These are phyloP conservation scores for Malassezia restricta DNA, from an alignment of 1,284 basidiomycete species.

Conservation along the genomic window DNA sequence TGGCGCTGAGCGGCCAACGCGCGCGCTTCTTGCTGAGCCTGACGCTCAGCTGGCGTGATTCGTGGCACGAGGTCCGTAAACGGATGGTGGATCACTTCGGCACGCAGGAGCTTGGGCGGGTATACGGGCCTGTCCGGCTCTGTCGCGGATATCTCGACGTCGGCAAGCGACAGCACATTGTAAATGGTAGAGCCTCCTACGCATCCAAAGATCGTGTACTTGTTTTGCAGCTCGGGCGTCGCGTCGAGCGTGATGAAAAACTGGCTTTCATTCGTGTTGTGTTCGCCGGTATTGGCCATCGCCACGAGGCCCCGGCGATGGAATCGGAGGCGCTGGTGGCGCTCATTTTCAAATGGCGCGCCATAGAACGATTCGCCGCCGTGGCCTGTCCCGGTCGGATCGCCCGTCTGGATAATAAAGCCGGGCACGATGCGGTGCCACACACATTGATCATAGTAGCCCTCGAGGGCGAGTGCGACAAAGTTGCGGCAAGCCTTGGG, in stretches of 20 bases:
- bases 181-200: constrained; percentile 43
- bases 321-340: constrained; percentile 73
- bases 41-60: constrained; percentile 83
- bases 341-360: constrained; percentile 84
- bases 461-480: constrained; percentile 76
- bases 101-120: constrained; percentile 72
- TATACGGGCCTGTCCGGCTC: constrained; percentile 71
- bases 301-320: constrained; percentile 75
- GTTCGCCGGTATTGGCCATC: constrained; percentile 76
- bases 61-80: constrained; percentile 87
- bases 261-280: constrained; percentile 46
- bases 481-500: constrained; percentile 90
- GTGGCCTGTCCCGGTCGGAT: constrained; percentile 74
- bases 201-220: constrained; percentile 39
- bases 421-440: constrained; percentile 80
- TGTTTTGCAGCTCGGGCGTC: constrained; percentile 40
- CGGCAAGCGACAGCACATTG: constrained; percentile 55
- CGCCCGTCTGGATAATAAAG: constrained; percentile 90
- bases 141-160: constrained; percentile 58
- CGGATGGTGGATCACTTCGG: constrained; percentile 78
- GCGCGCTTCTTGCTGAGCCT: constrained; percentile 55
- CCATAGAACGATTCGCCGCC: constrained; percentile 51
- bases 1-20: neutral
- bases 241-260: constrained; percentile 44
- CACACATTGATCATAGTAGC: constrained; percentile 87